Conservation (phyloP, 106 monocot species). For the Alisma plantagoaquatica region DNA sequence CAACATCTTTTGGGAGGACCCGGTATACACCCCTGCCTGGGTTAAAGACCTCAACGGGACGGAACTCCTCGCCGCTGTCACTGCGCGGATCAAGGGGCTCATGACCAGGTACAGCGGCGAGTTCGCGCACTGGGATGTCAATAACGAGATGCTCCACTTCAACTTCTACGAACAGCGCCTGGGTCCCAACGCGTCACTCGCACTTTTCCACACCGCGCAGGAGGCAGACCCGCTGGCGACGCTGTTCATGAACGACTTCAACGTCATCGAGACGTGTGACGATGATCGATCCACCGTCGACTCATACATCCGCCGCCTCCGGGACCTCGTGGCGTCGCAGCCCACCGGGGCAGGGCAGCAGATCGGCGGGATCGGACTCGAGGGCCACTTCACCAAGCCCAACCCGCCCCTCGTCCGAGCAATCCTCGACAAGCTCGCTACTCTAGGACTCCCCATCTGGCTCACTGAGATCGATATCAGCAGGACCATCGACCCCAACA, state of each 20-base stretch:
- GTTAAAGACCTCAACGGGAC: conserved; percentile 54
- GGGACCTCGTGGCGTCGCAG: conserved; percentile 40
- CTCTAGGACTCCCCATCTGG: conserved; percentile 76
- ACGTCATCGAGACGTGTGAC: conserved; percentile 88
- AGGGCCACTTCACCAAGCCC: conserved; percentile 79
- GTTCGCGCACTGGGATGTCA: conserved; percentile 97
- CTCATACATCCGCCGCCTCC: conserved; percentile 42
- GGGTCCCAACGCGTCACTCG: conserved; percentile 43
- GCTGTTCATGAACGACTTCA: conserved; percentile 92
- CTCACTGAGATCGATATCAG: conserved; percentile 89
- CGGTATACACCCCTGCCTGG: conserved; percentile 70
- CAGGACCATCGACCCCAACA: conserved; percentile 39
- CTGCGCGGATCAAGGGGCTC: conserved; percentile 53
- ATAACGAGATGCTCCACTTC: conserved; percentile 95
- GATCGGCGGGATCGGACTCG: conserved; percentile 80
- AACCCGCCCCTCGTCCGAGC: conserved; percentile 74
- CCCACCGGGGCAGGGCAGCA: no score
- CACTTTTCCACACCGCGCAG: conserved; percentile 64
- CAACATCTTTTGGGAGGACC: conserved; percentile 99
- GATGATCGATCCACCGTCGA: conserved; percentile 69
- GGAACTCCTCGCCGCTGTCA: conserved; percentile 50
- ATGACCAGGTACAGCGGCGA: conserved; percentile 73
- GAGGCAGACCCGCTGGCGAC: conserved; percentile 65
- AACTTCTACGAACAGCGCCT: conserved; percentile 85
- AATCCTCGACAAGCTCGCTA: conserved; percentile 71